A percentile compares a stretch with the other conserved stretches of the same genome.
Conservation (phyloP, 768 basidiomycete genomes). For the Phylloporus sp. region DNA sequence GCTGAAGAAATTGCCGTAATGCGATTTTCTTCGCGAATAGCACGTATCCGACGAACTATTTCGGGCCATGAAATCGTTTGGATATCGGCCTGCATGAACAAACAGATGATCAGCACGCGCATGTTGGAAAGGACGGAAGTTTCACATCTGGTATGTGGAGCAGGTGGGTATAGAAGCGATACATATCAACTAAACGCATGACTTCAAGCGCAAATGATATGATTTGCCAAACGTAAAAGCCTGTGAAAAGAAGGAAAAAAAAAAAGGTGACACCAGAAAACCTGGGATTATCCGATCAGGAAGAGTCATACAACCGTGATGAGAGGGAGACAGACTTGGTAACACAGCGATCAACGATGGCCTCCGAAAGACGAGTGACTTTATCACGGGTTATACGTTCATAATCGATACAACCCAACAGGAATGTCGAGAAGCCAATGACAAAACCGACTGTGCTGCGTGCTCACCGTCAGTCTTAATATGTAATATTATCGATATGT, state of each 20-base stretch:
- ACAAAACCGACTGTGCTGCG: slow-evolving; percentile 94
- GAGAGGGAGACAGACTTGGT: slow-evolving; percentile 57
- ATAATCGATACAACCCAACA: slow-evolving; percentile 94
- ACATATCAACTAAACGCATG: slow-evolving; percentile 85
- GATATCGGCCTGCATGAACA: slow-evolving; percentile 81
- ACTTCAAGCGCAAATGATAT: slow-evolving; percentile 72
- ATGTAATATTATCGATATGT: slow-evolving; percentile 15
- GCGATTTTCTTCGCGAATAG: slow-evolving; percentile 91
- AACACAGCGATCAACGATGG: slow-evolving; percentile 79
- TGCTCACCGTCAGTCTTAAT: slow-evolving; percentile 24
- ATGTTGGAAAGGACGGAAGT: neutral
- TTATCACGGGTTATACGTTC: slow-evolving; percentile 67
- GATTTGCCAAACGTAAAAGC: slow-evolving; percentile 88
- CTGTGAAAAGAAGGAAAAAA: slow-evolving; percentile 81
- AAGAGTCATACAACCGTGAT: neutral
- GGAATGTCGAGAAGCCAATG: slow-evolving; percentile 96
- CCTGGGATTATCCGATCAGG: slow-evolving; percentile 38
- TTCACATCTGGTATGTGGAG: slow-evolving; percentile 92
- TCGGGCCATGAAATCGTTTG: slow-evolving; percentile 97
- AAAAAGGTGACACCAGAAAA: slow-evolving; percentile 82
- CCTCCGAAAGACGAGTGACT: slow-evolving; percentile 68
- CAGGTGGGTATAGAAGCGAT: slow-evolving; percentile 92
- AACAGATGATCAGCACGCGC: slow-evolving; percentile 10
- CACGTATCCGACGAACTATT: slow-evolving; percentile 83
- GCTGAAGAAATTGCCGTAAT: slow-evolving; percentile 80